Evolutionary conservation across 305 asterid genomes (phyloP).

Genomic region (Rubia peregrina): DNA sequence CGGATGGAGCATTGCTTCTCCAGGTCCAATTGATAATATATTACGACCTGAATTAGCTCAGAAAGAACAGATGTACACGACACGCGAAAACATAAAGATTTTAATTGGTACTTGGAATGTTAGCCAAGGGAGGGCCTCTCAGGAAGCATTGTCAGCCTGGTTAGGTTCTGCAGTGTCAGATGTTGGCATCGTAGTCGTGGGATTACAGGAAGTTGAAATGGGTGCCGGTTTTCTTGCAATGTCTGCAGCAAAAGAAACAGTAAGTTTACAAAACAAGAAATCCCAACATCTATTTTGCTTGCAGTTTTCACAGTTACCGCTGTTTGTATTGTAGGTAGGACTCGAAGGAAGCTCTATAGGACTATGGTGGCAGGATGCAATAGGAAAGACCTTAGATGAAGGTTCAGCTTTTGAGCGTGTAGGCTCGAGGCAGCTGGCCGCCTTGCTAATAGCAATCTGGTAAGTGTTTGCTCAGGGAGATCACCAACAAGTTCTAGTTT

Average conservation of each 20-base stretch:
- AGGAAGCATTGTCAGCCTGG: conserved; percentile 86
- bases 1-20: conserved; percentile 88
- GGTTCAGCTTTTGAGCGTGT: conserved; percentile 69
- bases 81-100: conserved; percentile 45
- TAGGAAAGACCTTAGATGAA: conserved; percentile 83
- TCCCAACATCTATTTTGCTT: background rate
- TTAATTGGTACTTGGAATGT: conserved; percentile 97
- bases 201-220: conserved; percentile 96
- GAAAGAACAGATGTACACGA: conserved; percentile 50
- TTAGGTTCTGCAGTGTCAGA: conserved; percentile 67
- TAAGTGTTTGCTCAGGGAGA: conserved; percentile 15
- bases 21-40: conserved; percentile 66
- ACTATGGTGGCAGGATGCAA: conserved; percentile 95
- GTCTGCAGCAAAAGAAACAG: conserved; percentile 98
- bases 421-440: conserved; percentile 88
- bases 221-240: conserved; percentile 98
- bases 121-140: conserved; percentile 91
- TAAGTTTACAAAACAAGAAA: conserved; percentile 25
- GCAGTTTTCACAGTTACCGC: background rate
- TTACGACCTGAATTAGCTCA: conserved; percentile 51
- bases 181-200: conserved; percentile 75
- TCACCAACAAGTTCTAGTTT: background rate
- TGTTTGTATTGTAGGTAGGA: conserved; percentile 64
- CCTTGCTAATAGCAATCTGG: conserved; percentile 90
- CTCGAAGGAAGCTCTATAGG: conserved; percentile 93